These are phyloP conservation scores for Fagopyrum tataricum DNA, from an alignment of 148 eudicot genomes.

Conservation along the genomic window DNA sequence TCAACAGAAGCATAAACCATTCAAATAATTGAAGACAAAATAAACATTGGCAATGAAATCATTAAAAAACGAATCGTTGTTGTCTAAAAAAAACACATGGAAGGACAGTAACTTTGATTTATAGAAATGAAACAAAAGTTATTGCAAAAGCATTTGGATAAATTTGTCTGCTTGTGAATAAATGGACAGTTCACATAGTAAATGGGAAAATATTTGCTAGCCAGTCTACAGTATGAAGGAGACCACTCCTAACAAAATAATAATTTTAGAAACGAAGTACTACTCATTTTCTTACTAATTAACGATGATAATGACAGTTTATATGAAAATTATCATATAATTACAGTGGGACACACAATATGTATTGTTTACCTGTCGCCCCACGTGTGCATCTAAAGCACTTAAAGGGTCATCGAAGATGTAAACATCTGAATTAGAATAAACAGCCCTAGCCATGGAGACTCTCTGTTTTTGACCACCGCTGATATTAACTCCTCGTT, in stretches of 20 bases:
- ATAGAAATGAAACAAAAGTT: not conserved
- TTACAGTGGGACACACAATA: not conserved
- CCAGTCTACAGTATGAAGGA: not conserved
- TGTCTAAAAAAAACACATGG: not conserved
- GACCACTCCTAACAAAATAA: not conserved
- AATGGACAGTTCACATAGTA: not conserved
- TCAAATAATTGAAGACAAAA: not conserved
- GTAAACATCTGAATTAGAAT: conserved; percentile 83
- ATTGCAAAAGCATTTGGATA: not conserved
- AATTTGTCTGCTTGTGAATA: not conserved
- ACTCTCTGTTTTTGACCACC: conserved; percentile 99
- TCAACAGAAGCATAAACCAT: not conserved
- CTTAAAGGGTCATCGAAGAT: conserved; percentile 95
- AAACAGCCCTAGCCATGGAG: conserved; percentile 94
- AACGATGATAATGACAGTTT: not conserved
- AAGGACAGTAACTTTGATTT: not conserved
- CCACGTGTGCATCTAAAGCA: conserved; percentile 96
- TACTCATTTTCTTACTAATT: not conserved
- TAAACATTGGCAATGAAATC: not conserved
- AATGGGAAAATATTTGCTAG: too few species aligned
- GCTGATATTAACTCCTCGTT: conserved; percentile 94
- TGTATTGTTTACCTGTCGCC: conserved; percentile 50
- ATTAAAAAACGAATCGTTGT: not conserved
- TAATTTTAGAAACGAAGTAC: not conserved
- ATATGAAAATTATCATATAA: not conserved